A percentile compares a stretch with the other conserved stretches of the same genome.
Conservation (phyloP, 2,329 filamentous ascomycete genomes). For the Talaromyces funiculosus region DNA sequence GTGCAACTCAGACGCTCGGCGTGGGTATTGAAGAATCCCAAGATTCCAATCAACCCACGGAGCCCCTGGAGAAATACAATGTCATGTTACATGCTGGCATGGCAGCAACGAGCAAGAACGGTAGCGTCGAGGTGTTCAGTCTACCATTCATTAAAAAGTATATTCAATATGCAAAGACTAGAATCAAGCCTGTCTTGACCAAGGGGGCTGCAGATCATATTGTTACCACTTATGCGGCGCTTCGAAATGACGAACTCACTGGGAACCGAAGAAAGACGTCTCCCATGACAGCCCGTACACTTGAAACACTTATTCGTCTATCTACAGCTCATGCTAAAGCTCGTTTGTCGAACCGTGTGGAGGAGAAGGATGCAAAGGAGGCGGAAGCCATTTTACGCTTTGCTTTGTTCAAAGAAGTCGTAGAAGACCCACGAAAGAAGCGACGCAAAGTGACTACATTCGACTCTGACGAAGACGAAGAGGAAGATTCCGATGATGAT, state of each 20-base stretch:
- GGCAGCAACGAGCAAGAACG: slow-evolving; percentile 66
- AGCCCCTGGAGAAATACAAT: slow-evolving; percentile 95
- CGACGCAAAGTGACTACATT: slow-evolving; percentile 70
- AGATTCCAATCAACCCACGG: slow-evolving; percentile 66
- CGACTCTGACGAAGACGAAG: slow-evolving; percentile 57
- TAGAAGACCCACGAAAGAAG: slow-evolving; percentile 71
- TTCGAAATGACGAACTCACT: slow-evolving; percentile 93
- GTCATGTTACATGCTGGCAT: slow-evolving; percentile 93
- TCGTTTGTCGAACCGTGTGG: slow-evolving; percentile 78
- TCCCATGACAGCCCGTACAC: slow-evolving; percentile 91
- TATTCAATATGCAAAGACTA: slow-evolving; percentile 92
- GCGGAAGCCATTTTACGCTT: slow-evolving; percentile 89
- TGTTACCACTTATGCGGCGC: slow-evolving; percentile 79
- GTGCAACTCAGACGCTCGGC: slow-evolving; percentile 73
- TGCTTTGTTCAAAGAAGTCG: slow-evolving; percentile 93
- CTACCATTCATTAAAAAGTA: slow-evolving; percentile 99
- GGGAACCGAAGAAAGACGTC: slow-evolving; percentile 89
- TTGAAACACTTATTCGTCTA: slow-evolving; percentile 97
- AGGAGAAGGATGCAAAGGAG: slow-evolving; percentile 79
- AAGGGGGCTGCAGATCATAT: slow-evolving; percentile 91
- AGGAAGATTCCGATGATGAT: slow-evolving; percentile 34
- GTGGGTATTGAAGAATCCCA: slow-evolving; percentile 77
- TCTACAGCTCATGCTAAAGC: slow-evolving; percentile 94
- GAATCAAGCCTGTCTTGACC: slow-evolving; percentile 83
- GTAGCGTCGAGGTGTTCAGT: slow-evolving; percentile 80